Evolutionary conservation across 495 filamentous ascomycete genomes (phyloP).

Genomic region (Talaromyces trachyspermus): DNA sequence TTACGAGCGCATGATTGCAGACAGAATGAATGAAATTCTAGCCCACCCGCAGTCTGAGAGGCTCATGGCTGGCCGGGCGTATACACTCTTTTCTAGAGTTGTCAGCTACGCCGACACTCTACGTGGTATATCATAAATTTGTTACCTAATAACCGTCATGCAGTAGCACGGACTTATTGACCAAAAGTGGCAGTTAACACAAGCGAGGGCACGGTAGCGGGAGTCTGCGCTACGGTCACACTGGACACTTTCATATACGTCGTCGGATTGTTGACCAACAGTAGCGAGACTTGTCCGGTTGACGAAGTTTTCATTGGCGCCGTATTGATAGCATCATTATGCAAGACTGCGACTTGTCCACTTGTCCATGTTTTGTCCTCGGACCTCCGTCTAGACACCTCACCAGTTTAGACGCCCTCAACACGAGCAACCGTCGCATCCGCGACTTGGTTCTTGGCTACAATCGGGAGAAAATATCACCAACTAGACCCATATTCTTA

Average conservation of each 20-base stretch:
- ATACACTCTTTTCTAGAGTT: slow-evolving; percentile 17
- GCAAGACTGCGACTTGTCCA: slow-evolving; percentile 12
- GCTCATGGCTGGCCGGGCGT: slow-evolving; percentile 12
- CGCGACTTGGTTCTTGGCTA: slow-evolving; percentile 43
- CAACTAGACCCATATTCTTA: slow-evolving; percentile 38
- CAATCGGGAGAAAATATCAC: slow-evolving; percentile 45
- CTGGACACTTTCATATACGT: slow-evolving; percentile 30
- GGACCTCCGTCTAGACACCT: slow-evolving; percentile 50
- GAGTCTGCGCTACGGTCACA: slow-evolving; percentile 17
- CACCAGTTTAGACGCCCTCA: slow-evolving; percentile 42
- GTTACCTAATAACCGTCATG: slow-evolving; percentile 11
- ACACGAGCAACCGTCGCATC: slow-evolving; percentile 48
- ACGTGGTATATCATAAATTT: slow-evolving; percentile 17
- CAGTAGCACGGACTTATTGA: slow-evolving; percentile 15
- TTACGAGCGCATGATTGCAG: slow-evolving; percentile 5
- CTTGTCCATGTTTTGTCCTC: slow-evolving; percentile 54
- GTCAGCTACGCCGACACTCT: slow-evolving; percentile 22
- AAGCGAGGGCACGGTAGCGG: slow-evolving; percentile 16
- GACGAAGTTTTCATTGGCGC: slow-evolving; percentile 22
- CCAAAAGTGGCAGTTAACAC: background rate
- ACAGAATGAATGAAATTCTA: slow-evolving; percentile 3
- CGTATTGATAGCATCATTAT: slow-evolving; percentile 15
- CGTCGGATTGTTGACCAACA: slow-evolving; percentile 26
- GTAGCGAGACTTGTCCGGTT: slow-evolving; percentile 11
- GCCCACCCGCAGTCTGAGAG: slow-evolving; percentile 9